Evolutionary conservation across 805 yeast species (phyloP), one percentile per base, ranked within the genome.

Genomic region (Kuraishia cidri): DNA sequence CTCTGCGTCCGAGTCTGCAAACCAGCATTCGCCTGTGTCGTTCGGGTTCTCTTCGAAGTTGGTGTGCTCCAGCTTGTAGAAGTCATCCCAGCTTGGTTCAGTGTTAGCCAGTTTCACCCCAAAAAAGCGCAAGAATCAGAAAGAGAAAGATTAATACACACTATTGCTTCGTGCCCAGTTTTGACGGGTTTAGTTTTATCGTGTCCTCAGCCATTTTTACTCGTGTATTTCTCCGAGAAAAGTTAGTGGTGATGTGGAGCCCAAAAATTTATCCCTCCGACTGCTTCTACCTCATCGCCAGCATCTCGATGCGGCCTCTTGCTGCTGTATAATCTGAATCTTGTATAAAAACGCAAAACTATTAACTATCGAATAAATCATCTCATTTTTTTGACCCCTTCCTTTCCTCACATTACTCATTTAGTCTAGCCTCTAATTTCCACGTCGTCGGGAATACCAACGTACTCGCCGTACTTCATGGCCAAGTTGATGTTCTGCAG

Each of bases 1-100:
- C 49, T 90, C 97, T 0, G 98, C 97, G 47, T 81, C 87, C n/a
- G 83, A 79, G 47, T 92, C 98, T 43, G 82, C 77, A 55, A 92
- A 92, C 98, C 98, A 92, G 53, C 88, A 73, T 54, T 92, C 97
- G 2, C 99, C 99, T 0, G 87, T 78, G 52, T 92, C 97, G 13
- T 79, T 68, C 12, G 81, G 75, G 50, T 90, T 83, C 19, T 72
- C 72, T 25, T 63, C 55, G 47, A 83, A 90, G 56, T 90, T 90
- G 18, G 52, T 45, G 40, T 73, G 70, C 48, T 90, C 98, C 14
- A 72, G 49, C 27, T 72, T 61, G 55, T 90, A 90, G 54, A 90
- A 84, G 33, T 79, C 72, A 54, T 92, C 88, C 97, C 98, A 90
- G 62, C 77, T 69, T 28, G 25, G 11, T 2, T 24, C 5, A 24